Evolutionary conservation across 805 yeast genomes (phyloP).

Genomic region (Monosporozyma aerobia): DNA sequence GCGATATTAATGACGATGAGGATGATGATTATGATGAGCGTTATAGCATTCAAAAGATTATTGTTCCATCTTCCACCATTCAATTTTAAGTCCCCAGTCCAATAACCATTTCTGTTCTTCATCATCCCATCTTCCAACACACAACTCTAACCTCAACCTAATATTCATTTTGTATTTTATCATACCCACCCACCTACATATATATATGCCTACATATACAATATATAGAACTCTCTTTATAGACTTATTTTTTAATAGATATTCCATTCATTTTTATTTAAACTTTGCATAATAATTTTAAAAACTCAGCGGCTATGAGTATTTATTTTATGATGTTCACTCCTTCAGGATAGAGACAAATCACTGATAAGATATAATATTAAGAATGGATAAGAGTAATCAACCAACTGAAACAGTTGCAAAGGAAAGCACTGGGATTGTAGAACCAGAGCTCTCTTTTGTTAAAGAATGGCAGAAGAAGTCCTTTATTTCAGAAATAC

Average conservation of each 20-base stretch:
- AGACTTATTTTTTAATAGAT: neutral
- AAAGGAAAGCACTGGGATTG: neutral
- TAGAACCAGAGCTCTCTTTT: neutral
- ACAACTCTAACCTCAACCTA: constrained; percentile 10
- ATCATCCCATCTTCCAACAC: constrained; percentile 21
- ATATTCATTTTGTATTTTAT: neutral
- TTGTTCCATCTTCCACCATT: constrained; percentile 22
- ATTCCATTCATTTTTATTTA: neutral
- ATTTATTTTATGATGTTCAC: neutral
- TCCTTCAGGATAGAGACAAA: neutral
- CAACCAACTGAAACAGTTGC: neutral
- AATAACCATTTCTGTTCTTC: neutral
- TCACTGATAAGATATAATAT: neutral
- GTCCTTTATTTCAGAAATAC: constrained; percentile 7
- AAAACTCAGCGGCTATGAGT: neutral
- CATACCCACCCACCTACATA: neutral
- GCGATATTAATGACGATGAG: neutral
- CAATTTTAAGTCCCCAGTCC: constrained; percentile 9
- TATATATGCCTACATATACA: neutral
- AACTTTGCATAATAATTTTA: neutral
- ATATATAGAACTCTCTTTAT: neutral
- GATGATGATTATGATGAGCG: neutral
- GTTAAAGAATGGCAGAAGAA: constrained; percentile 15
- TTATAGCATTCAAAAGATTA: constrained; percentile 7
- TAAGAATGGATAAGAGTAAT: neutral